A percentile compares a stretch with the other conserved stretches of the same genome.
Conservation (phyloP, 306 rosid species). For the Carpinus viminea region DNA sequence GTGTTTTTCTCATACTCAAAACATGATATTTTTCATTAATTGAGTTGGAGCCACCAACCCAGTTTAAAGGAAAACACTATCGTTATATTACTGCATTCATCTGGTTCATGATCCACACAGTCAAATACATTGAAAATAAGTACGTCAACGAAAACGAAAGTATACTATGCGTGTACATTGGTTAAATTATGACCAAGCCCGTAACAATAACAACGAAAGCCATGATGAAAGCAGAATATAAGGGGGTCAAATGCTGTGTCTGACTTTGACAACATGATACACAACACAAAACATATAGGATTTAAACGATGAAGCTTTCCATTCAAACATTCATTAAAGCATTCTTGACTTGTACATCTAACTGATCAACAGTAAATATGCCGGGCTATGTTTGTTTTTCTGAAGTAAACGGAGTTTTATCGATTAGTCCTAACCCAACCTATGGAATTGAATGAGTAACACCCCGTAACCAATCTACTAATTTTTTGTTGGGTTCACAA, state of each 20-base stretch:
- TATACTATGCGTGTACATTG: not conserved
- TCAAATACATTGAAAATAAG: not conserved
- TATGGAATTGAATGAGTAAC: no score
- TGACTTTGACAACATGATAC: not conserved
- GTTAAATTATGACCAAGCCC: constrained; percentile 28
- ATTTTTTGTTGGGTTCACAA: no score
- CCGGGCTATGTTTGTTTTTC: no score
- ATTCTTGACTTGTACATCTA: not conserved
- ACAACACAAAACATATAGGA: no score
- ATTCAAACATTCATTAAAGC: not conserved
- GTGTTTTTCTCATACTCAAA: no score
- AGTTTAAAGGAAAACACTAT: no score
- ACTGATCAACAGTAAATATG: not conserved
- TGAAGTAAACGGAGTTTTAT: no score
- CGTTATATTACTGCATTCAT: not conserved
- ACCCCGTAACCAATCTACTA: no score
- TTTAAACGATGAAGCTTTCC: not conserved
- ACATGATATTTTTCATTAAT: no score
- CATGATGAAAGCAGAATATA: not conserved
- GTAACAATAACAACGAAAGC: not conserved
- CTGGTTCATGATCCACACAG: not conserved
- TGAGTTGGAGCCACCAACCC: no score
- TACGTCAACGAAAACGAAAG: not conserved
- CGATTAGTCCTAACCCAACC: no score
- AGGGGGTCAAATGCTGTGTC: not conserved